These are phyloP conservation scores for Aspergillus leporis DNA, from an alignment of 495 filamentous ascomycete genomes.

Conservation along the genomic window DNA sequence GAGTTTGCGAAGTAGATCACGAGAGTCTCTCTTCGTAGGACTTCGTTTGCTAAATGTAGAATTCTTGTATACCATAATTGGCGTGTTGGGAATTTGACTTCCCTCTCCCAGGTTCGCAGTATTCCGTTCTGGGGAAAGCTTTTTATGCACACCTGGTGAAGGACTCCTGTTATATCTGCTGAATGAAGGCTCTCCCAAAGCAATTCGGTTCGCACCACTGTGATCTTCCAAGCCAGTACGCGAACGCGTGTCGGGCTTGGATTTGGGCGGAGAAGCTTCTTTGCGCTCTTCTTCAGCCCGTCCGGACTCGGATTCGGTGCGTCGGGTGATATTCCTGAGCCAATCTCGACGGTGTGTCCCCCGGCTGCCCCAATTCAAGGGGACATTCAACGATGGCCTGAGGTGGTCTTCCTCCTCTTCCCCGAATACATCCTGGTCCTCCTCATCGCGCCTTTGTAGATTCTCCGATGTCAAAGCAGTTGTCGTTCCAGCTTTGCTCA, in stretches of 20 bases:
- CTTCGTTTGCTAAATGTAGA: conserved; percentile 34
- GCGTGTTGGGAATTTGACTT: conserved; percentile 51
- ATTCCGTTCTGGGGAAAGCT: conserved; percentile 25
- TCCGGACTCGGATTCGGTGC: conserved; percentile 29
- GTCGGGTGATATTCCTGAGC: conserved; percentile 43
- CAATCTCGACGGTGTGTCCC: conserved; percentile 53
- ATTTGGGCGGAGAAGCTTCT: conserved; percentile 12
- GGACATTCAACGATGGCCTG: conserved; percentile 56
- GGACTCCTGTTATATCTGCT: conserved; percentile 17
- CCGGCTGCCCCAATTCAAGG: conserved; percentile 59
- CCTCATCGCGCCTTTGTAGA: conserved; percentile 45
- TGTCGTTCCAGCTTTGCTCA: conserved; percentile 44
- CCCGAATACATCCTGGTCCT: conserved; percentile 33
- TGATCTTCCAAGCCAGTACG: conserved; percentile 18
- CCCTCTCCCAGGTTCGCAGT: conserved; percentile 32
- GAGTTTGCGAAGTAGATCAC: conserved; percentile 63
- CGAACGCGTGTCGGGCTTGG: conserved; percentile 18
- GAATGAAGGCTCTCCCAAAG: conserved; percentile 24
- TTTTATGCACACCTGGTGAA: conserved; percentile 25
- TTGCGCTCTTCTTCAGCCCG: conserved; percentile 15
- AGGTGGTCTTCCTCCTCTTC: conserved; percentile 22
- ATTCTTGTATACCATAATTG: conserved; percentile 52
- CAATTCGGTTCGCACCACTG: conserved; percentile 17
- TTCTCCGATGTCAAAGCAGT: conserved; percentile 45
- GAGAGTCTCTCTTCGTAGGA: conserved; percentile 57